Base-by-base conservation (phyloP, 2,329 filamentous ascomycete genomes). In the Colletotrichum plurivorum region DNA sequence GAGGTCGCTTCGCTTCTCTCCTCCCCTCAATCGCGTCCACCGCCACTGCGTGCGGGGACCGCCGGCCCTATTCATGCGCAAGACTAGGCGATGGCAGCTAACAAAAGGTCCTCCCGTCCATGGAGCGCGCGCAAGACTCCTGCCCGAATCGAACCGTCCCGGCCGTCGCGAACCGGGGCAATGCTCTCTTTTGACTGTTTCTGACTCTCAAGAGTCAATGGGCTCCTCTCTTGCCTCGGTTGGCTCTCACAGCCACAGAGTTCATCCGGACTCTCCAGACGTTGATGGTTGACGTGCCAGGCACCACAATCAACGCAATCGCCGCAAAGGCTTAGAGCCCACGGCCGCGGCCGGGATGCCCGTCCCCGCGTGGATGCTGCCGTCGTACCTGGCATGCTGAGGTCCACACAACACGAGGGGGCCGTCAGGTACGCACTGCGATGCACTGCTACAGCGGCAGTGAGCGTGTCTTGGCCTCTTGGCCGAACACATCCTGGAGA, bases 311-410 rank as follows among this genome's bases (percentile, higher is more conserved):
- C 64, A 39, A 58, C 64, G 59, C 64, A 45, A 67, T 58, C 59
- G 46, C 46, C 9, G 25, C 31, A 36, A 25, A 25, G 22, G 4
- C 22, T 25, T 25, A 25, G 59, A 63, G 97, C 95, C 1, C 93
- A 97, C 78, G 86, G 95, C 76, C 87, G 88, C 72, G 94, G 90
- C 77, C 89, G 92, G 71, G 93, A 96, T 82, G 90, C 92, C 73
- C 88, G 93, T 73, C 88, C 91, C 48, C 90, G 89, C 69, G 92
- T 97, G 58, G 89, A 94, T 76, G 94, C 51, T 59, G 61, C 61
- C 55, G 61, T 66, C 12, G 61, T 55, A 51, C 49, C 54, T n/a
- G 8, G 25, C 16, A 41, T 22, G 16, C 20, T 18, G 27, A 39
- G 65, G 48, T 66, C 67, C 66, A 66, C 62, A 56, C n/a, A 43